These are phyloP conservation scores for Quercus robur DNA, from an alignment of 306 rosid genomes.

Conservation along the genomic window DNA sequence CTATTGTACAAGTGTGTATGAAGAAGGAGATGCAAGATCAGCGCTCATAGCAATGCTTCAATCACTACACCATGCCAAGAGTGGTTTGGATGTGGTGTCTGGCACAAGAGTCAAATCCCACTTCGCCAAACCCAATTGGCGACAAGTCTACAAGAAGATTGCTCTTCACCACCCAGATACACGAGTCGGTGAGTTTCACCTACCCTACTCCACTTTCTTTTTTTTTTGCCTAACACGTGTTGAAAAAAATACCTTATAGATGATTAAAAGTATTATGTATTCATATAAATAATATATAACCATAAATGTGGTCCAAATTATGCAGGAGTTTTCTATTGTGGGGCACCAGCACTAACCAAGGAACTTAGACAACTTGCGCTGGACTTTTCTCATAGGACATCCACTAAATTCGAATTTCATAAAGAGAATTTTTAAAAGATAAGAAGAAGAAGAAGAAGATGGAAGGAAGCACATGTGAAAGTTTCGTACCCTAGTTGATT, in stretches of 20 bases:
- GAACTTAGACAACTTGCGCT: conserved; percentile 39
- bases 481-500: too few relatives aligned
- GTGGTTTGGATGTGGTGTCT: conserved; percentile 54
- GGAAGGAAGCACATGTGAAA: neutral
- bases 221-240: neutral
- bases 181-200: conserved; percentile 32
- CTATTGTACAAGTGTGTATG: conserved; percentile 62
- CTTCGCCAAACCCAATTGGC: conserved; percentile 59
- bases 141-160: conserved; percentile 47
- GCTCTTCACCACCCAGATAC: conserved; percentile 47
- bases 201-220: neutral
- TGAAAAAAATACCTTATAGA: neutral
- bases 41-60: conserved; percentile 62
- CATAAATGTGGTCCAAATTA: neutral
- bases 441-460: neutral
- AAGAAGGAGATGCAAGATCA: conserved; percentile 63
- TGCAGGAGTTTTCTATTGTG: conserved; percentile 58
- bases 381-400: conserved; percentile 46
- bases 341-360: conserved; percentile 47
- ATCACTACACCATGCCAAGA: conserved; percentile 54
- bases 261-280: too few relatives aligned
- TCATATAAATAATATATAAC: neutral
- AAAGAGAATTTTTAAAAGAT: conserved; percentile 44
- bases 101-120: conserved; percentile 59
- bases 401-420: conserved; percentile 54